These are phyloP conservation scores for Moniliella sp. DNA, from an alignment of 1,284 basidiomycete species.

Conservation along the genomic window DNA sequence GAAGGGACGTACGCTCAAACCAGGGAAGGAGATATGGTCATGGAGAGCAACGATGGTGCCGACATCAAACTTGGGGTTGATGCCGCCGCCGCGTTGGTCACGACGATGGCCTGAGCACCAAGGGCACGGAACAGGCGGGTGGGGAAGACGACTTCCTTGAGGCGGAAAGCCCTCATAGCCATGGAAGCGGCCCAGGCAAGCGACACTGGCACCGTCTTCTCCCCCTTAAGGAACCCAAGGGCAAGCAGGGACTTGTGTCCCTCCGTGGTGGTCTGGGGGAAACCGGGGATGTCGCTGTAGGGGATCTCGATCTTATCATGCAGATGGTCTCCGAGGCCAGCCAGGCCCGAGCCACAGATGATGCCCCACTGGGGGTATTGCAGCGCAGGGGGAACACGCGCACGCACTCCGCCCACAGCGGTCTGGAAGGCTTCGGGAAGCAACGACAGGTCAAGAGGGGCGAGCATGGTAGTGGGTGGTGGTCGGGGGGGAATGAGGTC, in stretches of 20 bases:
- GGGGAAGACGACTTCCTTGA: conserved; percentile 42
- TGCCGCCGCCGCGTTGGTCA: conserved; percentile 64
- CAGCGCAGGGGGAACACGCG: conserved; percentile 4
- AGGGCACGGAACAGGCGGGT: conserved; percentile 53
- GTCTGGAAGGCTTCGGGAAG: conserved; percentile 8
- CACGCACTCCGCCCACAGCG: conserved; percentile 10
- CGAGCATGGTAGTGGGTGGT: background rate
- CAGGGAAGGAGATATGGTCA: conserved; percentile 60
- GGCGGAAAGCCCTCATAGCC: conserved; percentile 57
- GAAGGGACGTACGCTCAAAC: conserved; percentile 39
- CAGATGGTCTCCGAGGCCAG: conserved; percentile 9
- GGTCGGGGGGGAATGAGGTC: background rate
- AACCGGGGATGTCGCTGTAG: conserved; percentile 12
- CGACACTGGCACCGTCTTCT: conserved; percentile 50
- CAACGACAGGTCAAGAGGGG: conserved; percentile 1
- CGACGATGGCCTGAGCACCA: conserved; percentile 50
- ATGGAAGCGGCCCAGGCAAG: conserved; percentile 65
- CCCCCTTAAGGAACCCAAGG: conserved; percentile 45
- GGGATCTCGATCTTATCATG: conserved; percentile 8
- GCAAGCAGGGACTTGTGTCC: conserved; percentile 57
- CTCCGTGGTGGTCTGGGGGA: conserved; percentile 38
- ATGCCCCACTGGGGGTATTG: conserved; percentile 16
- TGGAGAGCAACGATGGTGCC: conserved; percentile 62
- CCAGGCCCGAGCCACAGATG: conserved; percentile 15
- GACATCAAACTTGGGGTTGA: conserved; percentile 50